These are phyloP conservation scores for Melaleuca alternifolia DNA, from an alignment of 345 rosid genomes.

Conservation along the genomic window DNA sequence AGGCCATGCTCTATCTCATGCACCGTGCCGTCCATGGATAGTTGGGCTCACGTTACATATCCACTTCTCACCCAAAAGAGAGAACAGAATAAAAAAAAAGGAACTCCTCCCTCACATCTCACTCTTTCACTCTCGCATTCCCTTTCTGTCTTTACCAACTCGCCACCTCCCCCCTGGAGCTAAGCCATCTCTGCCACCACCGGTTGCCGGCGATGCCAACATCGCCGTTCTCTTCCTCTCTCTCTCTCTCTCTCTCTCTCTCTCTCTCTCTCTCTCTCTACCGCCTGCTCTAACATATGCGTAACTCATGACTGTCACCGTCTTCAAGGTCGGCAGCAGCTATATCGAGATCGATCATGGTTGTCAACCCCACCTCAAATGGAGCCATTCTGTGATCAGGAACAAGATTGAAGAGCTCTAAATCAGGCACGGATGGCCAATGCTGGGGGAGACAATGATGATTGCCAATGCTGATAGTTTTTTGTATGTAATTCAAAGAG, in stretches of 20 bases:
- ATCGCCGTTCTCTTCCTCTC: not conserved
- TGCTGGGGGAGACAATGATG: not conserved
- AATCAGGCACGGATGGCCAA: not conserved
- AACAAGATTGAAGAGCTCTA: not conserved
- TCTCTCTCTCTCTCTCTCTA: not conserved
- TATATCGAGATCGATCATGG: not conserved
- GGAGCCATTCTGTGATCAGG: not conserved
- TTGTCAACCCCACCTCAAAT: not conserved
- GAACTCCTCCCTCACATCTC: not conserved
- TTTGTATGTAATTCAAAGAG: not conserved
- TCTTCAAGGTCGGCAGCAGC: not conserved
- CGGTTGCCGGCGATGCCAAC: fast-evolving
- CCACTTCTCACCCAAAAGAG: not conserved
- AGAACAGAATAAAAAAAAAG: not conserved
- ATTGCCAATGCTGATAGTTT: not conserved
- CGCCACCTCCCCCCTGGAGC: not conserved
- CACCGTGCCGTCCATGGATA: too few species aligned
- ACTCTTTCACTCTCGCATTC: not conserved
- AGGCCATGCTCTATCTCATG: too few species aligned
- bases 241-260: not conserved
- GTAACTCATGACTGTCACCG: fast-evolving
- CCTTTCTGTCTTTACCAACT: not conserved
- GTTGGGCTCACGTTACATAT: not conserved
- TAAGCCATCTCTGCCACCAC: not conserved
- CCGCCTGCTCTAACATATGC: not conserved